A percentile compares a stretch with the other conserved stretches of the same genome.
Evolutionary conservation across 1,139 yeast species (phyloP).

Genomic region (Pichia norvegensis): DNA sequence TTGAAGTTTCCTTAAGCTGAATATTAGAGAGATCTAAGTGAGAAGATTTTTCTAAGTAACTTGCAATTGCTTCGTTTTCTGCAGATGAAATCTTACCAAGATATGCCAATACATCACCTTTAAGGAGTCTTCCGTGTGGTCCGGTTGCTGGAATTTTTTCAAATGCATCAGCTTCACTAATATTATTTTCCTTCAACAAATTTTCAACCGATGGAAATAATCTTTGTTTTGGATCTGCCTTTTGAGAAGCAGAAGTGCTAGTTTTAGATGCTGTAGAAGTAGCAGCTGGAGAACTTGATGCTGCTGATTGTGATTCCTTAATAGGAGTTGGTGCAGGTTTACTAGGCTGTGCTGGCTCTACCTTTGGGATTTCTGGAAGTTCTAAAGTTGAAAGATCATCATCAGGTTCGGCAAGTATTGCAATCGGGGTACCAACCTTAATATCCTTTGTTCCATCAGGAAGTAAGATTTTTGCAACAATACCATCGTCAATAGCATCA

Average conservation of each 20-base stretch:
- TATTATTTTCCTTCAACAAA: slow-evolving; percentile 51
- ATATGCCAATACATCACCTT: slow-evolving; percentile 86
- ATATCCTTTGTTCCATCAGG: slow-evolving; percentile 70
- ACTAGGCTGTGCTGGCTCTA: slow-evolving; percentile 16
- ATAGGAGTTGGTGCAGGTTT: slow-evolving; percentile 17
- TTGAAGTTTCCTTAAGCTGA: slow-evolving; percentile 31
- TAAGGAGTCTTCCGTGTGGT: slow-evolving; percentile 75
- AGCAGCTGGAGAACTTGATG: neutral
- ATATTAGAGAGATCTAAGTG: slow-evolving; percentile 75
- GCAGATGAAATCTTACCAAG: slow-evolving; percentile 62
- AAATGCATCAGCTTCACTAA: slow-evolving; percentile 64
- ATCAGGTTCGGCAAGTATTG: slow-evolving; percentile 76
- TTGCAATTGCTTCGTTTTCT: slow-evolving; percentile 45
- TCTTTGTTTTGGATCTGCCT: slow-evolving; percentile 56
- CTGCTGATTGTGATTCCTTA: slow-evolving; percentile 20
- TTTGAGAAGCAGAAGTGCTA: slow-evolving; percentile 19
- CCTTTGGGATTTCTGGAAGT: slow-evolving; percentile 40
- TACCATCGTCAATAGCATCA: slow-evolving; percentile 90
- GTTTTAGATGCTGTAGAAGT: slow-evolving; percentile 13
- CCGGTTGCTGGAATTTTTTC: slow-evolving; percentile 76
- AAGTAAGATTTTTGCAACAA: slow-evolving; percentile 67
- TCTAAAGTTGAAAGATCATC: slow-evolving; percentile 67
- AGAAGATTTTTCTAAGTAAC: slow-evolving; percentile 48
- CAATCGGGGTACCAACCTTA: slow-evolving; percentile 86
- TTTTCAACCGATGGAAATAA: slow-evolving; percentile 77